Base-by-base conservation (phyloP, 2,329 filamentous ascomycete genomes). In the Raffaelea arxii region DNA sequence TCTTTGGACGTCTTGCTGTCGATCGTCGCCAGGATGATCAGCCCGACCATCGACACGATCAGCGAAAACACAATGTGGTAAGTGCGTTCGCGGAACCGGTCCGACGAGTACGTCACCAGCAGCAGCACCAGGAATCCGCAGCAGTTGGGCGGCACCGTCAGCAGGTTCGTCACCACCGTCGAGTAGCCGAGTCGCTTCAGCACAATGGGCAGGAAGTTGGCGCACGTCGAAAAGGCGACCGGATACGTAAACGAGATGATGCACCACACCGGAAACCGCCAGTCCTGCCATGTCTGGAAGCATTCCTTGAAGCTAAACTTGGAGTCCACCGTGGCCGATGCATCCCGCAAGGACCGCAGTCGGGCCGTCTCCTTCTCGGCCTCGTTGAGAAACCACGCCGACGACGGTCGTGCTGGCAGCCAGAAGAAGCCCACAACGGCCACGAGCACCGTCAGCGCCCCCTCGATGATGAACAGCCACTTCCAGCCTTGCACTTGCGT, bases 381-480 rank as follows among this genome's bases (percentile, higher is more conserved):
- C 2, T 43, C 47, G 3, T 18, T 50, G 24, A 56, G 51, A 23
- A 51, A 52, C 16, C 46, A 49, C 19, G 51, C 51, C 38, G 51
- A 51, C 16, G 48, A 22, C 21, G 54, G 50, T 4, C 41, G 38
- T 16, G 47, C 44, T 4, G 52, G 55, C 35, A 55, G 49, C 48
- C 49, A 55, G 35, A 52, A 51, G 19, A 55, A 51, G 11, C 43
- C 46, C 22, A 52, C 49, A 7, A 52, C 16, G 6, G 49, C 53
- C 11, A 55, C 22, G 30, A 49, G 37, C 21, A 56, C 53, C 4
- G 50, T 48, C 12, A 52, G 40, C 10, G 47, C 39, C 1, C 48
- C 55, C 46, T 55, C 55, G 24, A 56, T 55, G 7, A 56, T 37
- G 19, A 58, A 53, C 10, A 54, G 41, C 30, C 37, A 51, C 39